phyloP scores from a whole-genome alignment of 331 rosid species.

The Malus hybrid region DNA sequence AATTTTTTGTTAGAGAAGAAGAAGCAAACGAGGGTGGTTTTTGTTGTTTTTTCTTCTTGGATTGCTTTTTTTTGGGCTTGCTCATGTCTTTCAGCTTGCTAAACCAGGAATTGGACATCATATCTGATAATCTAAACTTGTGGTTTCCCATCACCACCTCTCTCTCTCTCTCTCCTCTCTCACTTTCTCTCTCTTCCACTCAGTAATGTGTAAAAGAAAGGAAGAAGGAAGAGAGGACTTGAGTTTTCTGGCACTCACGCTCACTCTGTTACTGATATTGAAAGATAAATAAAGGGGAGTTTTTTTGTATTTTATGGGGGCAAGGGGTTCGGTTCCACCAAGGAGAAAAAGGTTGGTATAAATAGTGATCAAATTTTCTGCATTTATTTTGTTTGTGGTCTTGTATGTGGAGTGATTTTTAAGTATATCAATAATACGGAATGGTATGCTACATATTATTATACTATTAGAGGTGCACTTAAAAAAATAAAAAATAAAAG shows the following conservation, averaged over 20 bases:
- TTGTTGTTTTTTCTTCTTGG: slow-evolving; percentile 32
- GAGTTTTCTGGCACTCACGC: background rate
- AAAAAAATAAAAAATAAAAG: too few species aligned
- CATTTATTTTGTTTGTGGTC: too few species aligned
- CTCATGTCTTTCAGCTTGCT: slow-evolving; percentile 71
- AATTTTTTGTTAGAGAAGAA: background rate
- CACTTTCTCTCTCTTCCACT: background rate
- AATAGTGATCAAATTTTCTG: background rate
- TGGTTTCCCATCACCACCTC: slow-evolving; percentile 52
- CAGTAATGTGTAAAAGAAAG: background rate
- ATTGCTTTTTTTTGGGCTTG: slow-evolving; percentile 31
- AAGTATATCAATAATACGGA: rapidly evolving
- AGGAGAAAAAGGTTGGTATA: slow-evolving; percentile 14
- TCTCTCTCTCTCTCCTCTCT: background rate
- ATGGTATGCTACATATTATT: too few species aligned
- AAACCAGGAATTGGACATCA: slow-evolving; percentile 92
- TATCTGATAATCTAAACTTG: slow-evolving; percentile 74
- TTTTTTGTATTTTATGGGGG: slow-evolving; percentile 22
- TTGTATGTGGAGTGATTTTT: too few species aligned
- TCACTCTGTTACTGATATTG: background rate
- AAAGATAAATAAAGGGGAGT: slow-evolving; percentile 13
- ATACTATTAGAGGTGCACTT: rapidly evolving
- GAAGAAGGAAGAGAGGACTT: background rate
- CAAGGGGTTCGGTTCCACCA: slow-evolving; percentile 38
- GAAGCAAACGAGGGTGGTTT: slow-evolving; percentile 5